Evolutionary conservation across 2,329 filamentous ascomycete genomes (phyloP).

Genomic region (Cercospora citrullina): DNA sequence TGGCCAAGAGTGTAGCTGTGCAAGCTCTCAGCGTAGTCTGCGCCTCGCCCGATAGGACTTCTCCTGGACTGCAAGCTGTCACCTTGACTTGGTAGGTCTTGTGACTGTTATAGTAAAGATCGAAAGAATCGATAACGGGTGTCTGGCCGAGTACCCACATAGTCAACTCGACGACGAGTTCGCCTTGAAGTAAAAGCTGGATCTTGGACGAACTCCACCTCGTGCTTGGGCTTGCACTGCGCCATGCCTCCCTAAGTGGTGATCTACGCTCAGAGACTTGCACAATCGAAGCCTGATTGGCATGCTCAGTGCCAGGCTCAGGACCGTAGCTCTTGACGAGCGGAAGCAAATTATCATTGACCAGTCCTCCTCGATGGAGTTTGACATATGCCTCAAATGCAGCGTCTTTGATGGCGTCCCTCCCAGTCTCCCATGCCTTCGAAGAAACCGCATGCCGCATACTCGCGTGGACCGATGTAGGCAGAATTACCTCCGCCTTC

Average conservation of each 20-base stretch:
- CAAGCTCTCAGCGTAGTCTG: not conserved
- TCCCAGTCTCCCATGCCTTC: constrained; percentile 67
- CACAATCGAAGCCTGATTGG: constrained; percentile 33
- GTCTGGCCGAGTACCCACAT: constrained; percentile 28
- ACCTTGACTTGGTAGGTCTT: constrained; percentile 22
- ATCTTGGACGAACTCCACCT: constrained; percentile 1
- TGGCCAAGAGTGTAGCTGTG: not conserved
- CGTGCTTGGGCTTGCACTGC: not conserved
- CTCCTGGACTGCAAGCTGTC: not conserved
- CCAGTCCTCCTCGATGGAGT: constrained; percentile 67
- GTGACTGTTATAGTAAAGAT: constrained; percentile 32
- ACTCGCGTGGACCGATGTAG: constrained; percentile 64
- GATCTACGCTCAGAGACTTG: constrained; percentile 22
- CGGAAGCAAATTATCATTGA: constrained; percentile 79
- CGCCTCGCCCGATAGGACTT: not conserved
- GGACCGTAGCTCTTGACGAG: constrained; percentile 38
- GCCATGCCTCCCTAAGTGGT: not conserved
- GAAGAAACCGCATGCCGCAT: constrained; percentile 58
- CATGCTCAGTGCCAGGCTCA: constrained; percentile 25
- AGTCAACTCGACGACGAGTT: constrained; percentile 15
- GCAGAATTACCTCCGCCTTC: constrained; percentile 67
- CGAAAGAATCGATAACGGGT: constrained; percentile 16
- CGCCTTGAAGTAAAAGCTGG: not conserved
- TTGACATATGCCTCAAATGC: constrained; percentile 76
- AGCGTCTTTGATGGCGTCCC: constrained; percentile 74